Base-by-base conservation (phyloP, 1,139 yeast species). In the Wickerhamiella infanticola region DNA sequence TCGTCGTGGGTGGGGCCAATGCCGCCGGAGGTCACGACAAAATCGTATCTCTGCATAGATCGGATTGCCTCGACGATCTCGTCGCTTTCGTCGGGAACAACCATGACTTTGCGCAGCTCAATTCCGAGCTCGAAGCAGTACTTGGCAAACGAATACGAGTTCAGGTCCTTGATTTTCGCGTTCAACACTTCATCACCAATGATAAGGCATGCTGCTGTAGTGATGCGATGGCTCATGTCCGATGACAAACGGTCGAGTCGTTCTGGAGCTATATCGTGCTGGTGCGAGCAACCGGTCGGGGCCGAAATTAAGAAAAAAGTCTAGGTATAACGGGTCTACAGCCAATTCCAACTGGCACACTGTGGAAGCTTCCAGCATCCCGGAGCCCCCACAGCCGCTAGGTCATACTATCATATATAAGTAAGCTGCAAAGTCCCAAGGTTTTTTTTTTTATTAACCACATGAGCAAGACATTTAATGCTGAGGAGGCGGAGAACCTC, bases 1-100 rank as follows among this genome's bases (percentile, higher is more conserved):
- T 84, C 95, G 58, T 84, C 95, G 56, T 84, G 94, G 0, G 95
- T 85, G 3, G 94, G 83, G 0, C 95, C 95, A 51, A 85, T 81
- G 8, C 70, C 85, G 1, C 95, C 95, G 18, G 85, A 75, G 1
- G 95, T 83, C 18, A 83, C 72, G 4, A 84, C 72, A 47, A 84
- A 72, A 56, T 82, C 90, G 54, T 77, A 78, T 42, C 72, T 66
- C 24, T 66, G 58, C 49, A 82, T 64, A 5, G 68, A 59, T 35
- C 62, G 61, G 31, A 82, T 63, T 1, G 80, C 72, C 9, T 69
- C 69, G 2, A 70, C 64, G 43, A 85, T 84, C 50, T 81, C 93
- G 1, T 63, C 58, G 49, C 72, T 73, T 39, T 81, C 85, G 61
- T 85, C 95, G 0, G 90, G 88, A 47, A 88, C 79, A 0, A 83